Base-by-base conservation (phyloP, 148 eudicot species). In the Fallopia convolvulus region DNA sequence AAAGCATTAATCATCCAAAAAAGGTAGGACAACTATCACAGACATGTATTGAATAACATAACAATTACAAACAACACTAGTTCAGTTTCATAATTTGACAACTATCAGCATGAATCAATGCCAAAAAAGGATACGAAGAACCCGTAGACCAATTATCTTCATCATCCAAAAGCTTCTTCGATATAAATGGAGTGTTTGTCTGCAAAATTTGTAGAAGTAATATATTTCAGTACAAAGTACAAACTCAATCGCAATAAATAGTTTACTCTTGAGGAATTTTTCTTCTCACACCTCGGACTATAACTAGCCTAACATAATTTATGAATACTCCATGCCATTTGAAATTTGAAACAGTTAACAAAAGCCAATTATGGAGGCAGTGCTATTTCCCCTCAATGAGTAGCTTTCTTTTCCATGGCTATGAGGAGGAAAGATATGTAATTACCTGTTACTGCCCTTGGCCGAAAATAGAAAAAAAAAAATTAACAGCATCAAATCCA, bases 41-140 rank as follows among this genome's bases (percentile, higher is more conserved):
- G 30, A 26, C 30, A 26, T 26, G 30, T 26, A 6, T 63, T 63
- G 39, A 17, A 13, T 65, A 65, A 7, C 39, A 14, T 68, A 14
- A 68, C 14, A 8, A 68, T 15, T 33, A 33, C 5, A 39, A 68
- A 63, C 39, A 68, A 15, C 32, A 40, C 41, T 65, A 9, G 13
- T 63, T 26, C 72, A 68, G 21, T 68, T 65, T 12, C 36, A 39
- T 17, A n/a, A 39, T 33, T 46, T 20, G 44, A 1, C 72, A 15
- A 1, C 39, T 68, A 42, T 33, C 20, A 36, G 36, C 72, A 68
- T 11, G 39, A 2, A 63, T 26, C 70, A 63, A 10, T 63, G 2
- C 36, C 12, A 71, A 8, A n/a, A 21, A 73, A 73, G 75, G 75
- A 73, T 73, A 73, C 75, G 75, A 73, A 73, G 75, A 73, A 73